Evolutionary conservation across 2,329 filamentous ascomycete genomes (phyloP).

Genomic region (Septoria linicola): DNA sequence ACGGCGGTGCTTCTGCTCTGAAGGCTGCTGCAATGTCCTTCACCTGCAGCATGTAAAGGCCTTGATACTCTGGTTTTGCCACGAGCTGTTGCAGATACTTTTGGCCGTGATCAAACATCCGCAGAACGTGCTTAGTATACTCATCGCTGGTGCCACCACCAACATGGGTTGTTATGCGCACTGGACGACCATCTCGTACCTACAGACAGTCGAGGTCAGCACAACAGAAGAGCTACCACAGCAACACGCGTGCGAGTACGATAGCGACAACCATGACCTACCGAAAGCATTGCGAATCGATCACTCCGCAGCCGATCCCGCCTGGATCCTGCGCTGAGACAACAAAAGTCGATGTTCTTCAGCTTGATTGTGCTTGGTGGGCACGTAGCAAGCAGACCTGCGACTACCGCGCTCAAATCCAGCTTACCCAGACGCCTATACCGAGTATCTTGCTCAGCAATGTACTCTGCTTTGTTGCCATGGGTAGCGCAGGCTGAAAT

Average conservation of each 20-base stretch:
- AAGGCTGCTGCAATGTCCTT: constrained; percentile 13
- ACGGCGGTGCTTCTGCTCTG: constrained; percentile 1
- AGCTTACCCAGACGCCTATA: constrained; percentile 8
- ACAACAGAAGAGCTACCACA: neutral
- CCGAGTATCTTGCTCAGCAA: constrained; percentile 3
- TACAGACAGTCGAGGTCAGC: neutral
- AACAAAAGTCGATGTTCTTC: constrained; percentile 16
- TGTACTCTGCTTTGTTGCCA: constrained; percentile 9
- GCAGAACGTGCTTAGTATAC: constrained; percentile 14
- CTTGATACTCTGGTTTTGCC: constrained; percentile 3
- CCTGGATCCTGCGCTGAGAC: constrained; percentile 4
- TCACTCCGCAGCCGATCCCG: constrained; percentile 1
- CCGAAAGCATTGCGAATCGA: constrained; percentile 16
- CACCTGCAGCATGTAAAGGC: constrained; percentile 13
- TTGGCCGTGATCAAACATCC: constrained; percentile 5
- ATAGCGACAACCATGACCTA: neutral
- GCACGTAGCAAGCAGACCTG: constrained; percentile 2
- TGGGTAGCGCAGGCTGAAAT: constrained; percentile 12
- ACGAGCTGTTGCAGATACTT: constrained; percentile 5
- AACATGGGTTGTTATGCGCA: constrained; percentile 10
- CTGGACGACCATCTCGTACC: constrained; percentile 7
- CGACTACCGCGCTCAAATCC: neutral
- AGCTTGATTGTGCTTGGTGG: constrained; percentile 5
- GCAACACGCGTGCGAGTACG: neutral
- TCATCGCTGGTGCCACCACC: constrained; percentile 3